These are phyloP conservation scores for Yamadazyma epiphylla DNA, from an alignment of 1,139 yeast species.

Conservation along the genomic window DNA sequence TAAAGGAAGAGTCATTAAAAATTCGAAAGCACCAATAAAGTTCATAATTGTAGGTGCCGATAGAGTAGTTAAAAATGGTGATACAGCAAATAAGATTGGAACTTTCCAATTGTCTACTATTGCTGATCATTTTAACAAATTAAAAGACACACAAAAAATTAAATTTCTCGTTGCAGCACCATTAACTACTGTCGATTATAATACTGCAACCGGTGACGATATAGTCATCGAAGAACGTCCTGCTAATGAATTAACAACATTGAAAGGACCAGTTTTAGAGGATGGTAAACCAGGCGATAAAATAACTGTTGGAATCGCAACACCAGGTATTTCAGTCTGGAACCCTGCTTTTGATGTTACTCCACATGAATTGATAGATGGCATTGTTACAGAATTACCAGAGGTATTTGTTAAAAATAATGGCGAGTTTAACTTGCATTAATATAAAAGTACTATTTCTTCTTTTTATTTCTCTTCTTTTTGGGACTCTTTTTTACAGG, in stretches of 20 bases:
- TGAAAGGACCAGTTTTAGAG: conserved; percentile 58
- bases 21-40: conserved; percentile 55
- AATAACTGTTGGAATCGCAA: conserved; percentile 69
- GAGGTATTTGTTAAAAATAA: conserved; percentile 47
- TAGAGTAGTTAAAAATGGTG: conserved; percentile 87
- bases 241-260: conserved; percentile 67
- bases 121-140: conserved; percentile 34
- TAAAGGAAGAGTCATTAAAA: conserved; percentile 15
- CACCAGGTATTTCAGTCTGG: conserved; percentile 85
- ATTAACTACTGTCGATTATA: conserved; percentile 77
- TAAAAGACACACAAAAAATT: conserved; percentile 48
- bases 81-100: conserved; percentile 96
- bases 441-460: conserved; percentile 1
- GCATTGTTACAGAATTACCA: conserved; percentile 76
- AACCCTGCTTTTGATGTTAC: conserved; percentile 96
- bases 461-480: conserved; percentile 6
- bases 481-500: conserved; percentile 1
- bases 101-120: conserved; percentile 83
- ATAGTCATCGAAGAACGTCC: conserved; percentile 90
- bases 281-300: conserved; percentile 43
- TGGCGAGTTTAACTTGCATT: conserved; percentile 32
- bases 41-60: conserved; percentile 98
- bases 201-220: conserved; percentile 62
- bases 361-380: conserved; percentile 76
- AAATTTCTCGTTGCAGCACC: conserved; percentile 95